phyloP scores from a whole-genome alignment of 805 yeast genomes.

The Myxozyma geophila region DNA sequence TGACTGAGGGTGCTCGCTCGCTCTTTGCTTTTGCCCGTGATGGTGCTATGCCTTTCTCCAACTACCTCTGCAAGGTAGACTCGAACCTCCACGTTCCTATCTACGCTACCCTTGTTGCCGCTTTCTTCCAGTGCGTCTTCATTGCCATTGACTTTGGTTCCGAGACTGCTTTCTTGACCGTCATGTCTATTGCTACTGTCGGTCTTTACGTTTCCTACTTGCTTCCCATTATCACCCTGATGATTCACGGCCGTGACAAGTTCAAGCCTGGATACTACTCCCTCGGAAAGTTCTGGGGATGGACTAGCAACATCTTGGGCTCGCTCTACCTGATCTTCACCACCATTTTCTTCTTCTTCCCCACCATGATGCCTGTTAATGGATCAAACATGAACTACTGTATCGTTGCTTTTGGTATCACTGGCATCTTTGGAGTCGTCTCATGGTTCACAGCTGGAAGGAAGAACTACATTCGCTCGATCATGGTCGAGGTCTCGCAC shows the following conservation, averaged over 20 bases:
- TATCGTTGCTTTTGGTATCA: slow-evolving; percentile 41
- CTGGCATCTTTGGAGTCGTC: slow-evolving; percentile 29
- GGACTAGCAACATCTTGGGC: slow-evolving; percentile 34
- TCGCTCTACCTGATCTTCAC: slow-evolving; percentile 36
- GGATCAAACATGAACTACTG: slow-evolving; percentile 41
- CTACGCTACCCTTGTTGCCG: slow-evolving; percentile 50
- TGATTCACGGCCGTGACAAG: slow-evolving; percentile 31
- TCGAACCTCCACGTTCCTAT: slow-evolving; percentile 63
- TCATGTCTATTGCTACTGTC: slow-evolving; percentile 36
- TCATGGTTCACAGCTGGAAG: slow-evolving; percentile 31
- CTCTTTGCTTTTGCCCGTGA: slow-evolving; percentile 72
- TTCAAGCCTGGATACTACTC: slow-evolving; percentile 33
- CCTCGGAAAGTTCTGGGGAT: slow-evolving; percentile 32
- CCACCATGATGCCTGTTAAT: slow-evolving; percentile 41
- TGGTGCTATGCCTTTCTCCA: slow-evolving; percentile 65
- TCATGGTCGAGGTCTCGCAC: slow-evolving; percentile 15
- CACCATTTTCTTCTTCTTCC: slow-evolving; percentile 41
- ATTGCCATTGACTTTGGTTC: slow-evolving; percentile 39
- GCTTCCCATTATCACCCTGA: slow-evolving; percentile 31
- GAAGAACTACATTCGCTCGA: slow-evolving; percentile 31
- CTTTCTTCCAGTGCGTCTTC: slow-evolving; percentile 33
- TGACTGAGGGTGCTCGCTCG: slow-evolving; percentile 59
- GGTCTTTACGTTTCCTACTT: slow-evolving; percentile 39
- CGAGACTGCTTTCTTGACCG: slow-evolving; percentile 36
- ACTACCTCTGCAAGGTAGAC: slow-evolving; percentile 56